Base-by-base conservation (phyloP, 208 protist genomes). In the Trypanosoma melophagium region DNA sequence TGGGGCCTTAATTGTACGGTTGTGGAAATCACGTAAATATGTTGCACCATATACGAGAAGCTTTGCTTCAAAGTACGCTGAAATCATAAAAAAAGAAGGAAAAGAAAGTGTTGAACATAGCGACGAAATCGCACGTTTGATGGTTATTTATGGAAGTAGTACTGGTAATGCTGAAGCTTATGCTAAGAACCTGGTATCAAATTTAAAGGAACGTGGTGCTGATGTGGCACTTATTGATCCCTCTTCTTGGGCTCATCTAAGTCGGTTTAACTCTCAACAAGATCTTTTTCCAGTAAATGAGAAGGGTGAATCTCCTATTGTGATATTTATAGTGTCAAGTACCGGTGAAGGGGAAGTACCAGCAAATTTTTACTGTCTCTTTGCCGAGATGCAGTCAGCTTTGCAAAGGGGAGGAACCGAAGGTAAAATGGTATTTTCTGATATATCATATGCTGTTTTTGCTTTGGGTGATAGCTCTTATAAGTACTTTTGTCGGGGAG, bases 401-500 rank as follows among this genome's bases (percentile, higher is more conserved):
- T 67, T 87, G 24, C 67, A 47, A 0, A 49, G 31, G 31, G 52
- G 16, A 22, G 14, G 24, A 1, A 38, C 31, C 17, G 49, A 38
- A 35, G 60, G 16, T 35, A 54, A 54, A 47, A 54, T 68, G 19
- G 77, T 82, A 7, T 93, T 96, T 51, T 31, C 40, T 5, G 59
- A 77, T 25, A 51, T 97, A 5, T 56, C 70, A 56, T 97, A 86
- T 73, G 79, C 86, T n/a, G 86, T 98, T 0, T 98, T 99, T 70
- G 93, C 83, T 0, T 74, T 99, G 9, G 97, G 97, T 19, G 96
- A 98, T 66, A 96, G 74, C 28, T 97, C 97, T n/a, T 99, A 98
- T 80, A 97, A 98, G 73, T 92, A 98, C 75, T 99, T 93, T 73
- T 94, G 96, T 66, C 76, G 81, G 22, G 76, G 35, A 35, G 84